Percentiles rank a stretch among this genome's conserved stretches.
These are phyloP conservation scores for Starmera stellimalicola DNA, from an alignment of 1,139 yeast genomes.

Conservation along the genomic window DNA sequence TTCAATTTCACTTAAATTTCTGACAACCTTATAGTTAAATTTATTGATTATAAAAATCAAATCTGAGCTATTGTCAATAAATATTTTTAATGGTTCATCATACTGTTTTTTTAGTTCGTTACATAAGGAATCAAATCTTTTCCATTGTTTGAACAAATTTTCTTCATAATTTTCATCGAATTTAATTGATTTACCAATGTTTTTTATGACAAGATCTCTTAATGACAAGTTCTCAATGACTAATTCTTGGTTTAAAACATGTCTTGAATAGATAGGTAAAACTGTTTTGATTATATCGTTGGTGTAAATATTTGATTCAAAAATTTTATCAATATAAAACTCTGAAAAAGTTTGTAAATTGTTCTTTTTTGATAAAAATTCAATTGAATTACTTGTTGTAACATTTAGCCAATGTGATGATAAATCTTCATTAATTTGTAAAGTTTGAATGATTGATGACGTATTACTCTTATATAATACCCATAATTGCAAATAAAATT, in stretches of 20 bases:
- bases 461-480: slow-evolving; percentile 61
- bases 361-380: slow-evolving; percentile 3
- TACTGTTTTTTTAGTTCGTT: slow-evolving; percentile 54
- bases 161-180: slow-evolving; percentile 19
- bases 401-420: slow-evolving; percentile 9
- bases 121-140: slow-evolving; percentile 51
- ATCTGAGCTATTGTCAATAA: slow-evolving; percentile 11
- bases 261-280: slow-evolving; percentile 26
- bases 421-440: slow-evolving; percentile 21
- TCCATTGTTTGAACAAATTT: slow-evolving; percentile 39
- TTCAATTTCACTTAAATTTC: slow-evolving; percentile 20
- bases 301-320: slow-evolving; percentile 40
- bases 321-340: slow-evolving; percentile 33
- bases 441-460: slow-evolving; percentile 34
- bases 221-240: slow-evolving; percentile 15
- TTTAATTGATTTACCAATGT: slow-evolving; percentile 21
- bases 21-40: slow-evolving; percentile 20
- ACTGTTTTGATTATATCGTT: slow-evolving; percentile 34
- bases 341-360: slow-evolving; percentile 21
- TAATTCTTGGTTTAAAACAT: slow-evolving; percentile 7
- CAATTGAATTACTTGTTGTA: background rate
- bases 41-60: slow-evolving; percentile 15
- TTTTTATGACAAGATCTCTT: slow-evolving; percentile 22
- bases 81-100: slow-evolving; percentile 43
- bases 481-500: slow-evolving; percentile 21